These are phyloP conservation scores for Physcomitrium patens DNA, from an alignment of 225 moss, liverwort and hornwort genomes.

Conservation along the genomic window DNA sequence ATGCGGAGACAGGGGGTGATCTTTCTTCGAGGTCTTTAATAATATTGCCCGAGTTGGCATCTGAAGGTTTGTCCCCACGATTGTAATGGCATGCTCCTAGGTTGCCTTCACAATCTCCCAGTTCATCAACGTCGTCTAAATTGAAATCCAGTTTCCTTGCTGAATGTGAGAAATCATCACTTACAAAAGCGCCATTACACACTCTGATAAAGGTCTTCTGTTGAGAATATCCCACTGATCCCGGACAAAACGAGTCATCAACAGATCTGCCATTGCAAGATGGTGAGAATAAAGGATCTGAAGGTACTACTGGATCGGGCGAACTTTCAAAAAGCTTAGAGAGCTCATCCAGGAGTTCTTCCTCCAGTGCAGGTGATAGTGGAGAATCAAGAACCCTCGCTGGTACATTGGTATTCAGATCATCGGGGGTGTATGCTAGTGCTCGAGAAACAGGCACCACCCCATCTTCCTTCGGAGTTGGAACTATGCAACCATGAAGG, in stretches of 20 bases:
- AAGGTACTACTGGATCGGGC: slow-evolving; percentile 11
- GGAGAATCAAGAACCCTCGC: slow-evolving; percentile 23
- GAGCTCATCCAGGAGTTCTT: slow-evolving; percentile 58
- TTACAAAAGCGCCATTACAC: slow-evolving; percentile 23
- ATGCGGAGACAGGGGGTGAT: neutral
- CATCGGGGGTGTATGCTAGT: slow-evolving; percentile 20
- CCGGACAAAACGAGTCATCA: slow-evolving; percentile 18
- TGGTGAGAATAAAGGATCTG: slow-evolving; percentile 11
- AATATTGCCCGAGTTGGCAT: slow-evolving; percentile 2
- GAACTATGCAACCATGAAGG: neutral
- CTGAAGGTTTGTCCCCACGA: slow-evolving; percentile 5
- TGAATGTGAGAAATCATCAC: slow-evolving; percentile 29
- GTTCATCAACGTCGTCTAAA: slow-evolving; percentile 30
- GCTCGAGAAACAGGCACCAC: slow-evolving; percentile 11
- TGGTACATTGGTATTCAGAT: slow-evolving; percentile 16
- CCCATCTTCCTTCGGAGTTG: slow-evolving; percentile 22
- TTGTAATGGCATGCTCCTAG: neutral
- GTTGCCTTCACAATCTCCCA: neutral
- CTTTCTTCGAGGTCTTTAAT: slow-evolving; percentile 3
- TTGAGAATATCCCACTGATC: slow-evolving; percentile 25
- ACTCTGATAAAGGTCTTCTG: slow-evolving; percentile 31
- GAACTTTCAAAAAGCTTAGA: slow-evolving; percentile 46
- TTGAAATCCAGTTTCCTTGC: slow-evolving; percentile 53
- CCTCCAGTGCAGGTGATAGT: slow-evolving; percentile 50
- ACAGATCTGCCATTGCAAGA: slow-evolving; percentile 3